Evolutionary conservation across 768 basidiomycete genomes (phyloP), one percentile per base, ranked within the genome.

Genomic region (Sutorius australiensis): DNA sequence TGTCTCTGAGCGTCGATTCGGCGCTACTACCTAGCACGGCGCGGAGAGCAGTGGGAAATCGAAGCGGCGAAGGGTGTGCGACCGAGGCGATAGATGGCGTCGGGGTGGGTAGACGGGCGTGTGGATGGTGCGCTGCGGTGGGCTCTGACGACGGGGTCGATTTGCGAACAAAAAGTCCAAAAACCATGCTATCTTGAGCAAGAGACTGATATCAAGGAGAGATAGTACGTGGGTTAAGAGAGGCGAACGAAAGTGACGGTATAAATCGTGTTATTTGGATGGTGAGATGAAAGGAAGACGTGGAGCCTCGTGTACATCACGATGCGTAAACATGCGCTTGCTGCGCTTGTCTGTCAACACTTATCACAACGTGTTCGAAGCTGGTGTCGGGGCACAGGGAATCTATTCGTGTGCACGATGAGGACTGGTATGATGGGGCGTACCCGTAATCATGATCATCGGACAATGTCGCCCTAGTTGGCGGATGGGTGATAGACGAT

Each of bases 41-140:
- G 43, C 50, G 58, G 19, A 60, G 37, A 32, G 53, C 28, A n/a
- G 58, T 39, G 2, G 60, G 55, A 43, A 62, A 58, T 41, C 44
- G 71, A 56, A 50, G 55, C 27, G 68, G 59, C 6, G 68, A 63
- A 39, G 56, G 53, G 45, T 19, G 54, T 28, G 61, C 57, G 4
- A 62, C 67, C n/a, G 72, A 74, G 32, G 67, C 60, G 32, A 75
- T 63, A 16, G 81, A 82, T 0, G 83, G 78, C 0, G 81, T 77
- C 0, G 80, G 79, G 1, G 82, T 83, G 14, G 80, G 78, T 11
- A 79, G 73, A 62, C 80, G 80, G 7, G 58, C 39, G 24, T 19
- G 43, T 17, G 12, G 43, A 11, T 53, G 53, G 30, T 52, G 48
- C 39, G 31, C 38, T 10, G 58, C 37, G 46, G 24, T 55, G 6